Evolutionary conservation across 2,329 filamentous ascomycete species (phyloP), one percentile per base, ranked within the genome.

Genomic region (Polytolypa hystricis): DNA sequence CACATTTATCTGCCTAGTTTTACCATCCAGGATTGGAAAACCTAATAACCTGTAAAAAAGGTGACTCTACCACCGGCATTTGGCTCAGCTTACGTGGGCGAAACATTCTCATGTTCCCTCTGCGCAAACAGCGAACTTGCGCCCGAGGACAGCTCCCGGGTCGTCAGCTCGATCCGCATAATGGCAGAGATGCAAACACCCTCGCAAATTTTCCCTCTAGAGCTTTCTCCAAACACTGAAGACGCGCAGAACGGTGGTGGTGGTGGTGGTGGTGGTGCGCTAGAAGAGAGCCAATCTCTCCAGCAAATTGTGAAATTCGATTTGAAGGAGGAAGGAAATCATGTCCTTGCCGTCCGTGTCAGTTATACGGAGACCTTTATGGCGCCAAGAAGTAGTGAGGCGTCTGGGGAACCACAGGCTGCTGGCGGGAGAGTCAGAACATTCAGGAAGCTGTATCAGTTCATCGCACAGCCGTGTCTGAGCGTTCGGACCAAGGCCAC

Each of bases 121-220:
- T 94, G 87, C 62, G 87, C 84, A n/a, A 95, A 94, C 66, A 89
- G 95, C 56, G 89, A 96, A 53, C 60, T 78, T 2, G 49, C 57
- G 14, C 46, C 59, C 5, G 52, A 57, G 17, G 54, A 61, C 6
- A 52, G 54, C 4, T 53, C 57, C 3, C 58, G 62, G 42, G 64
- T 62, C 30, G 77, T 93, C 27, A 80, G 77, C 43, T 82, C 82
- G 39, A 81, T 95, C 35, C 74, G 77, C 37, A 84, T 96, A 50
- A 75, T 83, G 38, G 91, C 87, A 0, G 87, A 95, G 61, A 93
- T 98, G 80, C 93, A 96, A 64, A 93, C 87, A 0, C 89, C 91
- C 0, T 78, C 80, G 3, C 76, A 81, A 38, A 77, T 78, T 20
- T 69, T 86, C 2, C 62, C 73, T 2, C 67, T 94, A n/a, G 64